Base-by-base conservation (phyloP, 306 rosid species). In the Dalbergia cochinchinensis region DNA sequence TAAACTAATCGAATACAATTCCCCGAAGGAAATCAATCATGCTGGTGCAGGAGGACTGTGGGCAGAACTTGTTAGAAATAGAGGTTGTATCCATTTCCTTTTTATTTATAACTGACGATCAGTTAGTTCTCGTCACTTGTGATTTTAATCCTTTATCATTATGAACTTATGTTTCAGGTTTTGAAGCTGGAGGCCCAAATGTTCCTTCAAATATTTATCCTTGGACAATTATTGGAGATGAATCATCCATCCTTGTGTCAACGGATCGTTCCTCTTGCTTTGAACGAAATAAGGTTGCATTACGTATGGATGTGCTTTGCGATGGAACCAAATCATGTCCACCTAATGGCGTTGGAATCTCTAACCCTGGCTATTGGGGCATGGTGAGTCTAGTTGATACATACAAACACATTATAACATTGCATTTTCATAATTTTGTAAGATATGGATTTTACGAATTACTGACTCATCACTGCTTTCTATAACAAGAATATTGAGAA, bases 301-400 rank as follows among this genome's bases (percentile, higher is more conserved):
- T 88, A 1, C 71, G 77, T 50, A 74, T 91, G 88, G 92, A 89
- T 6, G 88, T 92, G 79, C 85, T 86, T 63, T 92, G 97, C 65
- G 61, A 76, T 75, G 89, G 88, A 64, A 34, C 20, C 13, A 78
- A 78, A 45, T 41, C 42, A 73, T 94, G 98, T 55, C 97, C 92
- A 37, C 22, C 54, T 54, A 85, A 78, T 26, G 97, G 94, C 7
- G 97, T 92, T 81, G 96, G 97, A 48, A 67, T 94, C 69, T 92
- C 88, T 42, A 92, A 94, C 79, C 97, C 94, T 18, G 97, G 97
- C 15, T 94, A 55, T 66, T 94, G 94, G 94, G 96, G 97, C 86
- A 90, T 90, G 97, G 97, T 91, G 48, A 76, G 51, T 41, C 59
- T 54, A 42, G 7, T 4, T 26, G 31, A 37, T 37, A 37, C 1